These are phyloP conservation scores for Calonectria leucothoes DNA, from an alignment of 2,329 filamentous ascomycete genomes.

Conservation along the genomic window DNA sequence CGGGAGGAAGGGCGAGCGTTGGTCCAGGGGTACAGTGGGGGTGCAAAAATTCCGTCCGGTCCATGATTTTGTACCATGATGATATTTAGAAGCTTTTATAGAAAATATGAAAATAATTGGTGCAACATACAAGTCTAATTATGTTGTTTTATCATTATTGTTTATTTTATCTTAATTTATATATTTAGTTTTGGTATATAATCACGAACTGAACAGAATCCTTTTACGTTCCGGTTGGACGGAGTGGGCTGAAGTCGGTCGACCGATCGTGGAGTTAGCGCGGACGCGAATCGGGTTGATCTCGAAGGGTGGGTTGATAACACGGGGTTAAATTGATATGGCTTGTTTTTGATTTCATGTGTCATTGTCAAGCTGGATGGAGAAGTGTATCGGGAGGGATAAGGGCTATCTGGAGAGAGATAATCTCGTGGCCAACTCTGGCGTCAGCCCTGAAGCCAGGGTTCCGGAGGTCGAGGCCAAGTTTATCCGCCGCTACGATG, in stretches of 20 bases:
- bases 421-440: neutral
- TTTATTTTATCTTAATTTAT: too few species aligned
- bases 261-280: neutral
- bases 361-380: slow-evolving; percentile 10
- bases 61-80: too few species aligned
- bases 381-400: neutral
- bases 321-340: slow-evolving; percentile 18
- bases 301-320: slow-evolving; percentile 18
- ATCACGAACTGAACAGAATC: too few species aligned
- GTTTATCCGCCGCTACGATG: neutral
- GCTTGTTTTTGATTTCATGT: neutral
- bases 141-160: too few species aligned
- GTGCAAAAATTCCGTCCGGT: too few species aligned
- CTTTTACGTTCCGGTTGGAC: too few species aligned
- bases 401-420: neutral
- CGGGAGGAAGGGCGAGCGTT: neutral
- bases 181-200: too few species aligned
- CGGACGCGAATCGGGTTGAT: neutral
- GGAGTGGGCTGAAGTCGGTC: neutral
- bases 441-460: neutral
- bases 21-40: too few species aligned
- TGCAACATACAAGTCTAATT: too few species aligned
- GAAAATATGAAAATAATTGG: too few species aligned
- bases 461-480: neutral
- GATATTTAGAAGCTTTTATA: too few species aligned